Conservation (phyloP, 768 basidiomycete species). For the Suillus variegatus region DNA sequence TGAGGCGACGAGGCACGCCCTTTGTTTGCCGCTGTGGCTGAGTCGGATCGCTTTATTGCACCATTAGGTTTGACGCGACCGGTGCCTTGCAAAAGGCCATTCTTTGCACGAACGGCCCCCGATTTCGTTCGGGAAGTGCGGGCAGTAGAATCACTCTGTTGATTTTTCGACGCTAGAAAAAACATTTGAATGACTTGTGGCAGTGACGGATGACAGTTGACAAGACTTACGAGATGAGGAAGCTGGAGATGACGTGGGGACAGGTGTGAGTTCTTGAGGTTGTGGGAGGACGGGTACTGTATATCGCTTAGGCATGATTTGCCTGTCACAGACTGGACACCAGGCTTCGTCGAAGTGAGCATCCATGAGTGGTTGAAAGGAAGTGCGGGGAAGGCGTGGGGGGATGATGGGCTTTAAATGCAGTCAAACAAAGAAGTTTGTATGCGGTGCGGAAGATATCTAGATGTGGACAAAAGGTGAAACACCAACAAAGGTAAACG, state of each 20-base stretch:
- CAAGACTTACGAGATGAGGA: slow-evolving; percentile 38
- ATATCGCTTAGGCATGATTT: slow-evolving; percentile 78
- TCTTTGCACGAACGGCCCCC: slow-evolving; percentile 37
- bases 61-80: slow-evolving; percentile 63
- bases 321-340: slow-evolving; percentile 80
- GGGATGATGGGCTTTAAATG: slow-evolving; percentile 2
- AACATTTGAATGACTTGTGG: slow-evolving; percentile 6
- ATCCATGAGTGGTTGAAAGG: slow-evolving; percentile 18
- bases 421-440: slow-evolving; percentile 3
- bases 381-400: slow-evolving; percentile 17
- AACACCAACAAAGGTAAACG: slow-evolving; percentile 17
- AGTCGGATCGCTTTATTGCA: slow-evolving; percentile 45
- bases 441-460: slow-evolving; percentile 5
- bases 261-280: slow-evolving; percentile 17
- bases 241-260: slow-evolving; percentile 42
- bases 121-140: slow-evolving; percentile 37
- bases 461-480: slow-evolving; percentile 15
- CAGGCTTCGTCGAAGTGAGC: slow-evolving; percentile 65
- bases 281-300: slow-evolving; percentile 45
- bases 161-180: slow-evolving; percentile 28
- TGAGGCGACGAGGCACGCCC: slow-evolving; percentile 17
- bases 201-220: not conserved
- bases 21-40: slow-evolving; percentile 19
- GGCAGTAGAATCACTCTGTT: slow-evolving; percentile 21
- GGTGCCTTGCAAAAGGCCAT: slow-evolving; percentile 65